Conservation (phyloP, 257 asterid genomes). For the Nicotiana noctiflora region DNA sequence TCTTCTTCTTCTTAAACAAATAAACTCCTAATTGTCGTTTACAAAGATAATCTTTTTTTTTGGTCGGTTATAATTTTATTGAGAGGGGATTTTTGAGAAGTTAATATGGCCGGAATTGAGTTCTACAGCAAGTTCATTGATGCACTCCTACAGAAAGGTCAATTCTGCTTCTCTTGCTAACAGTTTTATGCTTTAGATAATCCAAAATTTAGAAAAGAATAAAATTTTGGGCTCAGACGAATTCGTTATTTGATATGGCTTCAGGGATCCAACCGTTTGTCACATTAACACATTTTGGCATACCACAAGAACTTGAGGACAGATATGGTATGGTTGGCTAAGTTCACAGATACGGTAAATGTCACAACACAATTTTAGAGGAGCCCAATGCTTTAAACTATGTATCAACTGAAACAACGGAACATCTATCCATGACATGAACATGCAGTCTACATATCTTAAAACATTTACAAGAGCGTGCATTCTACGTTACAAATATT, state of each 20-base stretch:
- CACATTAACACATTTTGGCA: constrained; percentile 49
- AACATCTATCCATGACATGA: no score
- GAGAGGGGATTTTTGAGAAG: constrained; percentile 54
- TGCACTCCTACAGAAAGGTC: constrained; percentile 44
- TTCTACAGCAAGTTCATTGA: constrained; percentile 51
- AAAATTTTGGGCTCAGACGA: neutral
- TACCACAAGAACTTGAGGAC: constrained; percentile 70
- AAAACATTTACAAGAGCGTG: no score
- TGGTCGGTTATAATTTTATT: neutral
- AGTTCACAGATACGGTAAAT: constrained; percentile 36
- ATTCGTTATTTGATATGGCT: neutral
- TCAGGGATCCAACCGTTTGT: constrained; percentile 60
- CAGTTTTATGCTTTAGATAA: neutral
- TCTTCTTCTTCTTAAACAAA: neutral
- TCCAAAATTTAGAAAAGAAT: no score
- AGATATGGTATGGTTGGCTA: constrained; percentile 64
- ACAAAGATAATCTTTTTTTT: neutral
- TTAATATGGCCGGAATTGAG: constrained; percentile 48
- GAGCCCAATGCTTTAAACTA: no score
- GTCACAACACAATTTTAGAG: no score
- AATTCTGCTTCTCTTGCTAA: neutral
- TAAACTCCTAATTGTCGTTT: neutral
- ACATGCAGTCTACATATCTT: no score
- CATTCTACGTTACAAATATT: no score
- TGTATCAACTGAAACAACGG: no score